Percentiles rank a stretch among this genome's conserved stretches.
Evolutionary conservation across 352 stramenopile species (phyloP).

Genomic region (Pythium phragmiticola): DNA sequence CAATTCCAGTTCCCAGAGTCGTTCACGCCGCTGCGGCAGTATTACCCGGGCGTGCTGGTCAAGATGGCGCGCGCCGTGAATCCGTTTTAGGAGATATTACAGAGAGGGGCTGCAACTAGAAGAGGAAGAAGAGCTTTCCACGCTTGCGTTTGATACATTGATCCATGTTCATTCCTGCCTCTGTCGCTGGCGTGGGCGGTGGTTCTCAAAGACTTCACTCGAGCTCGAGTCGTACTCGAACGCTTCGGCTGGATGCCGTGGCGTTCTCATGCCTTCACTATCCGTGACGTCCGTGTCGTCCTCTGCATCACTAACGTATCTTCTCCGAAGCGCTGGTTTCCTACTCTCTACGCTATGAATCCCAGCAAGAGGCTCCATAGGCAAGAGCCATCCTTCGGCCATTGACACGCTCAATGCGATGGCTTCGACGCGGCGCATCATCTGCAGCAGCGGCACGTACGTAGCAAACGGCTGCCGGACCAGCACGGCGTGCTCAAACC

Average conservation of each 20-base stretch:
- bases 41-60: conserved; percentile 51
- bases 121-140: no score
- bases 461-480: conserved; percentile 19
- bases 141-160: no score
- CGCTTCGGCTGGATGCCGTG: not conserved
- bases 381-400: not conserved
- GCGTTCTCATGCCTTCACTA: conserved; percentile 1
- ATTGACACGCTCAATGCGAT: conserved; percentile 8
- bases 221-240: not conserved
- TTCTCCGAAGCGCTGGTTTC: not conserved
- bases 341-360: not conserved
- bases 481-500: conserved; percentile 19
- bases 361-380: not conserved
- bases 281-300: not conserved
- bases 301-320: not conserved
- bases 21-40: conserved; percentile 36
- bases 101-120: not conserved
- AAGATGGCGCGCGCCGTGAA: conserved; percentile 52
- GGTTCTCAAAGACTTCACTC: not conserved
- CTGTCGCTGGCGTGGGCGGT: not conserved
- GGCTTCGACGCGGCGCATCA: conserved; percentile 15
- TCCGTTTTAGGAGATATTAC: conserved; percentile 36
- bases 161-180: not conserved
- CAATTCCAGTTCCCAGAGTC: conserved; percentile 35
- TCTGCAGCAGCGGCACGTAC: conserved; percentile 17